Conservation (phyloP, 1,284 basidiomycete species). For the Apiotrichum sp. region DNA sequence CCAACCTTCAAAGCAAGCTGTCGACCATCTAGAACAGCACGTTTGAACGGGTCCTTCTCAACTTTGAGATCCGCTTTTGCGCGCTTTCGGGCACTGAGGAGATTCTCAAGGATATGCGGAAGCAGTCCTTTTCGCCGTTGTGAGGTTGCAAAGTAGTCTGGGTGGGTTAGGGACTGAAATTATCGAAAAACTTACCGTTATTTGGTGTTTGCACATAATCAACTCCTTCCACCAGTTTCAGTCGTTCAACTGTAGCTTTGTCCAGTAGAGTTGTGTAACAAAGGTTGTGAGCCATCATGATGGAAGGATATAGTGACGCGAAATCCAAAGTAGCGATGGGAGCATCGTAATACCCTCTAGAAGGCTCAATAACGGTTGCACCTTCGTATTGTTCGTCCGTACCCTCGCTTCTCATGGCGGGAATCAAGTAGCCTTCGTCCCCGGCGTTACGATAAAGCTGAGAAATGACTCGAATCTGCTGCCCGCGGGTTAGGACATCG, state of each 20-base stretch:
- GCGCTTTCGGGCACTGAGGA: conserved; percentile 81
- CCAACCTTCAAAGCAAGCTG: conserved; percentile 84
- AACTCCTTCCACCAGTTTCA: conserved; percentile 70
- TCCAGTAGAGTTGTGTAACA: conserved; percentile 91
- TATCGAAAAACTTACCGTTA: conserved; percentile 57
- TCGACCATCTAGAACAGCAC: conserved; percentile 87
- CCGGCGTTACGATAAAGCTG: conserved; percentile 86
- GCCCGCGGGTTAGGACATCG: conserved; percentile 79
- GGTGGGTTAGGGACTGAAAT: background rate
- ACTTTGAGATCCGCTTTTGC: conserved; percentile 91
- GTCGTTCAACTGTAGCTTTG: conserved; percentile 65
- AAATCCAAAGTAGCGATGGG: conserved; percentile 97
- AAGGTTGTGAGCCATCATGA: conserved; percentile 99
- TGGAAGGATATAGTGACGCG: conserved; percentile 92
- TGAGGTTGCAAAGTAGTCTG: conserved; percentile 77
- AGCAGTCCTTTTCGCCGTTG: conserved; percentile 74
- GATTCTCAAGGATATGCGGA: conserved; percentile 84
- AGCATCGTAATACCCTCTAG: conserved; percentile 85
- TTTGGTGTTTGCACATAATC: conserved; percentile 75
- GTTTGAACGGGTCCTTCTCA: conserved; percentile 89
- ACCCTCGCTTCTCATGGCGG: conserved; percentile 75
- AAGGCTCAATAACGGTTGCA: conserved; percentile 92
- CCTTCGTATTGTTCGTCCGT: conserved; percentile 93
- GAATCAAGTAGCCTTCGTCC: conserved; percentile 78
- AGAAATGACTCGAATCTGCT: conserved; percentile 93